Percentiles rank a stretch among this genome's conserved stretches.
These are phyloP conservation scores for Choiromyces venosus DNA, from an alignment of 495 filamentous ascomycete species.

Conservation along the genomic window DNA sequence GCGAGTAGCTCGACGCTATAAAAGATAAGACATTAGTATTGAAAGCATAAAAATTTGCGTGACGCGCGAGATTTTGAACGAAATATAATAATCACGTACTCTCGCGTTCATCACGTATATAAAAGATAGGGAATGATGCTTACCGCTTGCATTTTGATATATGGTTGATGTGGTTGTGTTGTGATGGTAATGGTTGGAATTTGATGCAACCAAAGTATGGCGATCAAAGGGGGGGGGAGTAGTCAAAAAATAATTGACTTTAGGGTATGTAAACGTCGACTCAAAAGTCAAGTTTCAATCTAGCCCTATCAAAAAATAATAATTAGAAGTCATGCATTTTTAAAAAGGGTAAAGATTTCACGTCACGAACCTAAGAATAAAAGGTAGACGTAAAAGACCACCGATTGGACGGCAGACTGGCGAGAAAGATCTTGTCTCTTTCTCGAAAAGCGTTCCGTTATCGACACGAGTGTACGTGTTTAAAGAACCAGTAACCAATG, in stretches of 20 bases:
- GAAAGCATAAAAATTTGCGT: conserved; percentile 44
- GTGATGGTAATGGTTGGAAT: conserved; percentile 14
- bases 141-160: conserved; percentile 31
- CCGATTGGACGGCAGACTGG: conserved; percentile 29
- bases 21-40: conserved; percentile 15
- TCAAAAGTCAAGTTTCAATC: neutral
- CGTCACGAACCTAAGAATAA: conserved; percentile 21
- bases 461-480: conserved; percentile 20
- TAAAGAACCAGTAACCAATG: conserved; percentile 26
- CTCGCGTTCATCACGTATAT: conserved; percentile 12
- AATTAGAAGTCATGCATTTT: neutral
- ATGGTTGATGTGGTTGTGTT: conserved; percentile 5
- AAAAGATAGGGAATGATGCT: conserved; percentile 12
- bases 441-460: conserved; percentile 26
- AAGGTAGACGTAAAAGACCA: conserved; percentile 33
- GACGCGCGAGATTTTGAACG: conserved; percentile 8
- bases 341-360: conserved; percentile 3
- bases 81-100: conserved; percentile 21
- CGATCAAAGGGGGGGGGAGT: conserved; percentile 16
- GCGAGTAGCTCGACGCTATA: conserved; percentile 49
- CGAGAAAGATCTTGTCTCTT: conserved; percentile 30
- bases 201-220: conserved; percentile 17
- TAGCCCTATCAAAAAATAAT: neutral
- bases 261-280: neutral
- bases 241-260: conserved; percentile 28